Evolutionary conservation across 345 rosid genomes (phyloP).

Genomic region (Lepidium didymum): DNA sequence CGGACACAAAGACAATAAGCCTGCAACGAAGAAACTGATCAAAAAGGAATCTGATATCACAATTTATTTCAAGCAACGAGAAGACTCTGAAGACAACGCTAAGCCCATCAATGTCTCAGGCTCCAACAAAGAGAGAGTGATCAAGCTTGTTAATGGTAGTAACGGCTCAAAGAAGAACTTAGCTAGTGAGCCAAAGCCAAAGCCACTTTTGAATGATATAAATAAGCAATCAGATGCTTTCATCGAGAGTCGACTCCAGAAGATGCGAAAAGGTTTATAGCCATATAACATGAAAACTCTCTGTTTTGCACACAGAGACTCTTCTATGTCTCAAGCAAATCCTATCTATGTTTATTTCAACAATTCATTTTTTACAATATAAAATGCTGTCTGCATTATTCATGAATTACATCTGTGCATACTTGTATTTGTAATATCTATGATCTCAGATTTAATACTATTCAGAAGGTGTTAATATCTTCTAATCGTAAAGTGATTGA

Average conservation of each 20-base stretch:
- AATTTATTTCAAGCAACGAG: constrained; percentile 22
- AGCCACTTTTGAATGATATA: constrained; percentile 10
- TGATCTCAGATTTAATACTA: neutral
- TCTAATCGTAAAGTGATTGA: neutral
- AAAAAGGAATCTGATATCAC: constrained; percentile 26
- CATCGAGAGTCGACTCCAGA: constrained; percentile 17
- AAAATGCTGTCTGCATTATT: neutral
- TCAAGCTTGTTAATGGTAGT: constrained; percentile 8
- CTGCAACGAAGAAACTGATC: constrained; percentile 12
- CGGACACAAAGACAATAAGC: neutral
- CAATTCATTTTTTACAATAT: neutral
- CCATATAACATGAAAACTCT: neutral
- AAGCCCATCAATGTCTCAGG: neutral
- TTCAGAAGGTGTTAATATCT: neutral
- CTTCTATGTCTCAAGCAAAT: neutral
- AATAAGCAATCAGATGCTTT: constrained; percentile 22
- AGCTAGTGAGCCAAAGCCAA: constrained; percentile 6
- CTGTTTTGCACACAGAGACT: neutral
- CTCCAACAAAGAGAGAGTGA: constrained; percentile 16
- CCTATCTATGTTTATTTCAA: neutral
- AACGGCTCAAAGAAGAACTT: constrained; percentile 6
- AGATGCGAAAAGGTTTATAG: constrained; percentile 23
- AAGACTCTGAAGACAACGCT: constrained; percentile 30
- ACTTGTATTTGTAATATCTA: neutral
- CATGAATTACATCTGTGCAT: neutral